Percentiles rank a stretch among this genome's conserved stretches.
Conservation (phyloP, 1,284 basidiomycete genomes). For the Trichosporon faecale region DNA sequence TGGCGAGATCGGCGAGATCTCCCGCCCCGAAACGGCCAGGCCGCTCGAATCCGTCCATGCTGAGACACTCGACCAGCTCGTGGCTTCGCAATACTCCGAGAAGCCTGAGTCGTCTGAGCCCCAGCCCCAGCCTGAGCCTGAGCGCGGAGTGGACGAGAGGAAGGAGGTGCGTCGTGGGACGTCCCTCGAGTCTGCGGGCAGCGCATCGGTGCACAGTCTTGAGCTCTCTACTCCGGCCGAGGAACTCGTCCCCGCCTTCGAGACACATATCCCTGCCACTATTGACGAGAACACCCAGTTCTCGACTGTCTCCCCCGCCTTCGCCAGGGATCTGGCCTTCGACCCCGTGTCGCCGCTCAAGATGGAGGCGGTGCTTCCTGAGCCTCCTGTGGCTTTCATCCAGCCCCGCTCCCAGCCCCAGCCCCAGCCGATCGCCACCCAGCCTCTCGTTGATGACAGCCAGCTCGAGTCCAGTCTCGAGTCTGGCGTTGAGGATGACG, state of each 20-base stretch:
- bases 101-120: neutral
- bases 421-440: neutral
- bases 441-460: neutral
- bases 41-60: neutral
- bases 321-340: neutral
- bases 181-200: neutral
- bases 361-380: neutral
- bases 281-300: neutral
- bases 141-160: neutral
- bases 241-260: neutral
- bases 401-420: neutral
- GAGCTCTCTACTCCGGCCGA: neutral
- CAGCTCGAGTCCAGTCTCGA: neutral
- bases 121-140: too few relatives aligned
- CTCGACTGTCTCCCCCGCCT: neutral
- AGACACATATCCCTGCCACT: neutral
- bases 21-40: neutral
- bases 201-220: neutral
- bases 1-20: too few relatives aligned
- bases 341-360: neutral
- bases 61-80: neutral
- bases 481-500: neutral
- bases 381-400: neutral
- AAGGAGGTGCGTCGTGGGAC: neutral
- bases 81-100: neutral